Conservation (phyloP, 208 protist species). For the Wallacemonas sp. region DNA sequence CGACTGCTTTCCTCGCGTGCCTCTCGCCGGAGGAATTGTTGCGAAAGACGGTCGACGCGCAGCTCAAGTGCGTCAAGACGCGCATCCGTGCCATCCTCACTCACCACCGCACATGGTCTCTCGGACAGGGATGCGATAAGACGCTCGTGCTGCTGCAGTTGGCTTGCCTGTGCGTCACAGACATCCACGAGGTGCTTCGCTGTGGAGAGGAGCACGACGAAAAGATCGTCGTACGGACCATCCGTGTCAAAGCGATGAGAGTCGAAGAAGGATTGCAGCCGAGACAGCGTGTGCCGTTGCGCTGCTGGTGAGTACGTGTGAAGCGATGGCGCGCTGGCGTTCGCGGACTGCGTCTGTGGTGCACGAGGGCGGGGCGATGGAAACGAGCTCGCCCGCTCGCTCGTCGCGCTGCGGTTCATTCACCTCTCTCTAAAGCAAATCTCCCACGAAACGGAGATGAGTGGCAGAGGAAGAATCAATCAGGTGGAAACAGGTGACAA, state of each 20-base stretch:
- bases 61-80: not conserved
- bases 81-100: not conserved
- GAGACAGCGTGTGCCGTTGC: constrained; percentile 28
- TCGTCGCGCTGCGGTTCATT: not conserved
- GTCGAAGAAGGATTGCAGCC: constrained; percentile 44
- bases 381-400: not conserved
- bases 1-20: not conserved
- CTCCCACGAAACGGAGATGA: no score
- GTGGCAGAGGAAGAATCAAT: no score
- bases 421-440: no score
- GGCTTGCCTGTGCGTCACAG: constrained; percentile 7
- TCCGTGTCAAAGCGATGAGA: constrained; percentile 68
- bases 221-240: constrained; percentile 67
- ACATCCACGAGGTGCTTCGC: constrained; percentile 60
- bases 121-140: not conserved
- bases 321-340: not conserved
- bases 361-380: not conserved
- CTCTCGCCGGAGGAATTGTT: constrained; percentile 7
- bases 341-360: not conserved
- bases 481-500: no score
- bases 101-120: not conserved
- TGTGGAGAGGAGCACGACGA: constrained; percentile 60
- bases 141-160: constrained; percentile 4
- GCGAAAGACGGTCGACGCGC: constrained; percentile 3
- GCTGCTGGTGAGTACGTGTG: not conserved